phyloP scores from a whole-genome alignment of 768 basidiomycete species.

The Phaeotremella fagi region DNA sequence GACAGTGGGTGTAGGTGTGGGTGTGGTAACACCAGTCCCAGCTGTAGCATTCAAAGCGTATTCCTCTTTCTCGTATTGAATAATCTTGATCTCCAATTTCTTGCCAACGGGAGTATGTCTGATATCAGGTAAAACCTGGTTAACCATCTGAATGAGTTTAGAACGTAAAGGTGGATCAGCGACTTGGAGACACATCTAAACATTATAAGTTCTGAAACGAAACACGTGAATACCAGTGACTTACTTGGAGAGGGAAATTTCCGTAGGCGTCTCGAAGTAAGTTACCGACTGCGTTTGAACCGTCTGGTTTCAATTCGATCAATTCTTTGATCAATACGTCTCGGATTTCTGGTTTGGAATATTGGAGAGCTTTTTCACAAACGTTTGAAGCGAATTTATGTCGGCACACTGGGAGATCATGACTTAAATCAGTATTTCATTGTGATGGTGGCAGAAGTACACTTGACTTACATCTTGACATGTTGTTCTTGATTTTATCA shows the following conservation, averaged over 20 bases:
- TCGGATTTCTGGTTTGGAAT: constrained; percentile 62
- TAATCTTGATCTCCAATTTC: constrained; percentile 21
- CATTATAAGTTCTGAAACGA: constrained; percentile 2
- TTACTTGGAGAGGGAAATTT: constrained; percentile 41
- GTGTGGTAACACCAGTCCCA: neutral
- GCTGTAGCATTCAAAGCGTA: neutral
- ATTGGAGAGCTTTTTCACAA: constrained; percentile 79
- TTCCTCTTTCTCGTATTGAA: constrained; percentile 7
- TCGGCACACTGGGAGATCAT: constrained; percentile 25
- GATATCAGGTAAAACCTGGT: constrained; percentile 15
- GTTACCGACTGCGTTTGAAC: constrained; percentile 57
- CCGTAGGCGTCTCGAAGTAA: constrained; percentile 33
- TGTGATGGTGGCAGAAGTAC: neutral
- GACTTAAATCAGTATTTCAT: neutral
- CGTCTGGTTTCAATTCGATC: constrained; percentile 61
- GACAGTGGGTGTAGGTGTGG: neutral
- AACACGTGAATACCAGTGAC: neutral
- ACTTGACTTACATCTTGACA: constrained; percentile 51
- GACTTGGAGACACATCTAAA: neutral
- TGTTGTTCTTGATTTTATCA: constrained; percentile 65
- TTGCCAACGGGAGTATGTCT: constrained; percentile 37
- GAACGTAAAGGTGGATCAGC: neutral
- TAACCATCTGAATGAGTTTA: constrained; percentile 27
- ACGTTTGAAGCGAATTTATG: constrained; percentile 92
- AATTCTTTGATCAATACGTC: constrained; percentile 74